These are phyloP conservation scores for Coemansia sp. DNA, from an alignment of 371 early-diverging fungal genomes.

Conservation along the genomic window DNA sequence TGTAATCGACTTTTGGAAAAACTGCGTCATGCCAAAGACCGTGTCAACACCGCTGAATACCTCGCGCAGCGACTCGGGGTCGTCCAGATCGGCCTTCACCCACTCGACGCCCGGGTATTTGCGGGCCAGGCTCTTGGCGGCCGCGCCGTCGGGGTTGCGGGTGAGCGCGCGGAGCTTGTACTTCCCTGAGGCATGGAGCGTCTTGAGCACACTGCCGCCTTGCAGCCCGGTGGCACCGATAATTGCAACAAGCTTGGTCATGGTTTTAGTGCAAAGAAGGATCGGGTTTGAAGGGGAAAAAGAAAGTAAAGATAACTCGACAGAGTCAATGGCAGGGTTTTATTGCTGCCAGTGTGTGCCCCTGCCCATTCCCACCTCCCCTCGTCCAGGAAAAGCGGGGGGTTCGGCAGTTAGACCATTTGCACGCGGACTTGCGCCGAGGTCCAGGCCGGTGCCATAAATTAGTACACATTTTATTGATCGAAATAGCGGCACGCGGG, in stretches of 20 bases:
- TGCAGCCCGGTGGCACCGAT: constrained; percentile 40
- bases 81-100: constrained; percentile 14
- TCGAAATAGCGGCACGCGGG: no score
- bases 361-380: no score
- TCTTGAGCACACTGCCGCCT: constrained; percentile 33
- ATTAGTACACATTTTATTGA: no score
- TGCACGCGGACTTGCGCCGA: no score
- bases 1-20: background rate
- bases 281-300: background rate
- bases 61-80: constrained; percentile 9
- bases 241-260: constrained; percentile 21
- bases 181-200: constrained; percentile 16
- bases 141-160: constrained; percentile 7
- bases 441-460: no score
- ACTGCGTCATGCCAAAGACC: constrained; percentile 34
- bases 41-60: constrained; percentile 17
- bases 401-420: no score
- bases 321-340: no score
- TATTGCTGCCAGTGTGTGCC: no score
- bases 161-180: constrained; percentile 35
- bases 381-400: no score
- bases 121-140: constrained; percentile 2
- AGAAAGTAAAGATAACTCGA: no score
- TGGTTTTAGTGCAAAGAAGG: background rate
- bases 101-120: constrained; percentile 30